phyloP scores from a whole-genome alignment of 805 yeast genomes.

The Starmerella apicola region DNA sequence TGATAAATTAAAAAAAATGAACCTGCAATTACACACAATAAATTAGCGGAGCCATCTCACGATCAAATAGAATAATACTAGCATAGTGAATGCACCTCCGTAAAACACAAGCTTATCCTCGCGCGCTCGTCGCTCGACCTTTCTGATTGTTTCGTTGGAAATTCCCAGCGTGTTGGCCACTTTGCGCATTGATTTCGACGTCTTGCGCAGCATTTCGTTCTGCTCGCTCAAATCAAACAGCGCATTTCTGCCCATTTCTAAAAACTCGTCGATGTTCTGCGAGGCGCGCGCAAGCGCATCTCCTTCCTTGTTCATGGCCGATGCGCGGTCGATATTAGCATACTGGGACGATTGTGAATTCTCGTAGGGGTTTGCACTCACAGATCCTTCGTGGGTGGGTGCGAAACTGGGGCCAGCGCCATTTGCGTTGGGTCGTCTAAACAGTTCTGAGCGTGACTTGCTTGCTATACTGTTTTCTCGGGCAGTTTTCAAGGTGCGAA shows the following conservation, averaged over 20 bases:
- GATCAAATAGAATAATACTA: slow-evolving; percentile 56
- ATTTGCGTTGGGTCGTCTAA: slow-evolving; percentile 33
- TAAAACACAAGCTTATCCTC: slow-evolving; percentile 83
- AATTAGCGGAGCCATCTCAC: slow-evolving; percentile 44
- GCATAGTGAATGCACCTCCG: slow-evolving; percentile 50
- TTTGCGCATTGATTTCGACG: slow-evolving; percentile 53
- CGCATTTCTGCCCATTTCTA: slow-evolving; percentile 80
- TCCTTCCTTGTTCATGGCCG: slow-evolving; percentile 60
- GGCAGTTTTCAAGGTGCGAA: slow-evolving; percentile 41
- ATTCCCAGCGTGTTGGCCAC: slow-evolving; percentile 75
- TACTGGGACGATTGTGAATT: neutral
- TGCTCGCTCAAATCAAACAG: slow-evolving; percentile 79
- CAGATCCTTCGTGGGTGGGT: slow-evolving; percentile 2
- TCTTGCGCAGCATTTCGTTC: slow-evolving; percentile 51
- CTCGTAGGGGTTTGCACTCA: slow-evolving; percentile 26
- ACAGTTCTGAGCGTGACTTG: slow-evolving; percentile 39
- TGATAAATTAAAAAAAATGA: neutral
- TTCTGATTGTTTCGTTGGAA: slow-evolving; percentile 68
- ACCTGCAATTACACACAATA: neutral
- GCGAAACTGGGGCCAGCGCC: slow-evolving; percentile 1
- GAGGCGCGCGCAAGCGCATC: slow-evolving; percentile 49
- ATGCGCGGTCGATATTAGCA: slow-evolving; percentile 31
- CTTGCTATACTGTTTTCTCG: slow-evolving; percentile 44
- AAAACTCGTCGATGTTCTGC: slow-evolving; percentile 72
- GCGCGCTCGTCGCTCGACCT: slow-evolving; percentile 66